Evolutionary conservation across 2,329 filamentous ascomycete species (phyloP).

Genomic region (Fusarium stilboides): DNA sequence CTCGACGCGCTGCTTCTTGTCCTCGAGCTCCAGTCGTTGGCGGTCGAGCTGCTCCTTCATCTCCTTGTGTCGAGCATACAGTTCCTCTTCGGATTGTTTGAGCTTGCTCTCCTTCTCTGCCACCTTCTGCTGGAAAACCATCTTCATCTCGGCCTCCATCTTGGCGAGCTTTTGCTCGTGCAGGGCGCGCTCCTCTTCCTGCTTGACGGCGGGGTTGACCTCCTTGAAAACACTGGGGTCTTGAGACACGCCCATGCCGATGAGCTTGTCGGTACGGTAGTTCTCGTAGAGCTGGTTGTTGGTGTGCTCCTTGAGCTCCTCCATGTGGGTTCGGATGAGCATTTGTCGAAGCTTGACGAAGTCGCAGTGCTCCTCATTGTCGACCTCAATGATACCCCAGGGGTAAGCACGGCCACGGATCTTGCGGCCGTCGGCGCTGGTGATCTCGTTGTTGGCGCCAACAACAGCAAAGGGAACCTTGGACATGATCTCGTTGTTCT

Average conservation of each 20-base stretch:
- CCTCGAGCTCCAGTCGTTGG: slow-evolving; percentile 94
- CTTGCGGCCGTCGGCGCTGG: slow-evolving; percentile 91
- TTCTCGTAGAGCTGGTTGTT: slow-evolving; percentile 99
- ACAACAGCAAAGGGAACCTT: slow-evolving; percentile 99
- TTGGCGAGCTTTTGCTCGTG: slow-evolving; percentile 99
- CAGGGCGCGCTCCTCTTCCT: slow-evolving; percentile 97
- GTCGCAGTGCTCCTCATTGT: slow-evolving; percentile 99
- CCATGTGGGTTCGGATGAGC: slow-evolving; percentile 99
- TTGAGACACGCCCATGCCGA: slow-evolving; percentile 97
- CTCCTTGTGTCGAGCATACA: slow-evolving; percentile 97
- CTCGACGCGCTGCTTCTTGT: slow-evolving; percentile 97
- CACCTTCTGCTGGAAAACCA: slow-evolving; percentile 99
- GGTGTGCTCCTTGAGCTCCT: slow-evolving; percentile 99
- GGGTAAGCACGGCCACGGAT: slow-evolving; percentile 97
- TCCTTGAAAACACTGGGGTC: slow-evolving; percentile 99
- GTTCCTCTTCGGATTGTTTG: slow-evolving; percentile 98
- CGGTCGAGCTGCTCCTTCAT: slow-evolving; percentile 99
- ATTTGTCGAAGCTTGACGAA: slow-evolving; percentile 99
- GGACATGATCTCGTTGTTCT: slow-evolving; percentile 99
- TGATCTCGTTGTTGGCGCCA: slow-evolving; percentile 95
- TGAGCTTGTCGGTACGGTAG: slow-evolving; percentile 99
- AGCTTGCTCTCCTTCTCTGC: slow-evolving; percentile 99
- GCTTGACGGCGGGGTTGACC: slow-evolving; percentile 99
- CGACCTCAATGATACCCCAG: slow-evolving; percentile 98
- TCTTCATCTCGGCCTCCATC: slow-evolving; percentile 99